Percentiles rank a stretch among this genome's conserved stretches.
phyloP scores from a whole-genome alignment of 352 stramenopile species.

The Phytopythium delawarense region DNA sequence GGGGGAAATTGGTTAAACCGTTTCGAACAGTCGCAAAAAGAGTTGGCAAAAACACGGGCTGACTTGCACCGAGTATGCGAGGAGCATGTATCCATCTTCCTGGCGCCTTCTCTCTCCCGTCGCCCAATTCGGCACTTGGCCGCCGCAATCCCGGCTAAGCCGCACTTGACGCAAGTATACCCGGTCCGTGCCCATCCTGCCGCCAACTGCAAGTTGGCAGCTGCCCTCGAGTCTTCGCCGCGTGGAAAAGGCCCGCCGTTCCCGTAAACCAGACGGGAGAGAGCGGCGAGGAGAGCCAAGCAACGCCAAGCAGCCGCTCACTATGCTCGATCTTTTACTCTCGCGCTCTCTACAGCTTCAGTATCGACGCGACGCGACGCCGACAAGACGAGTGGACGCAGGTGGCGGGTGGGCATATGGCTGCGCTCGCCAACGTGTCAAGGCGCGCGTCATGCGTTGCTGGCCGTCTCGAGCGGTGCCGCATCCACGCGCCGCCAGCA shows the following conservation, averaged over 20 bases:
- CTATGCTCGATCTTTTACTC: neutral
- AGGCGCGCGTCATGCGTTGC: neutral
- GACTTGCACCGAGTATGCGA: neutral
- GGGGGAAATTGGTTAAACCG: neutral
- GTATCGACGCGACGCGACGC: neutral
- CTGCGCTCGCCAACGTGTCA: neutral
- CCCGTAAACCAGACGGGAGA: constrained; percentile 5
- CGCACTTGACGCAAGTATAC: neutral
- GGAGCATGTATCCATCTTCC: neutral
- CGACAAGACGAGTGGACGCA: neutral
- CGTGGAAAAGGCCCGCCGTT: neutral
- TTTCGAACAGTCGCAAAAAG: constrained; percentile 2
- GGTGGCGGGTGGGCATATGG: neutral
- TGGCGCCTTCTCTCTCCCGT: neutral
- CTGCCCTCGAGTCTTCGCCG: neutral
- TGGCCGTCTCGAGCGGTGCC: neutral
- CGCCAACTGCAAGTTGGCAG: neutral
- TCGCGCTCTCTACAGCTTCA: neutral
- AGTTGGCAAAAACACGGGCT: neutral
- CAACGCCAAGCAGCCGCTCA: neutral
- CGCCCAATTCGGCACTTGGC: neutral
- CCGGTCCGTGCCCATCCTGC: neutral
- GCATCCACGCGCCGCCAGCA: neutral
- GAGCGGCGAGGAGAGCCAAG: neutral
- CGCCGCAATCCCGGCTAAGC: neutral